Percentiles rank a stretch among this genome's conserved stretches.
Evolutionary conservation across 2,329 filamentous ascomycete genomes (phyloP).

Genomic region (Paracorniculantispora psalliotae): DNA sequence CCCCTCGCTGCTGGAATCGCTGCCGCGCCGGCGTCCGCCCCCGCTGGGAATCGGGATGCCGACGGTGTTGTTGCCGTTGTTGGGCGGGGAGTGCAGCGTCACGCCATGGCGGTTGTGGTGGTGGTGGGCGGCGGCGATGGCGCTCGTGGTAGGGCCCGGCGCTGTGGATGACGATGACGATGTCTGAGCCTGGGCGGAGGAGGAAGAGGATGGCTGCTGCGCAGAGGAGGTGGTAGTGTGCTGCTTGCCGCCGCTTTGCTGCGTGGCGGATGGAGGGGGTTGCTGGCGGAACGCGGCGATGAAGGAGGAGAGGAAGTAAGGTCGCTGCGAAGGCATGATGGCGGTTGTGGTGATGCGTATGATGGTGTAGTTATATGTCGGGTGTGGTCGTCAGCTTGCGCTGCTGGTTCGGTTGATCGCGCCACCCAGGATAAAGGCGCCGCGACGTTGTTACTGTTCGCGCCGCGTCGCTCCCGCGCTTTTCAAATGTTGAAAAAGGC

Average conservation of each 20-base stretch:
- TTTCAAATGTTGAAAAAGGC: too few species aligned
- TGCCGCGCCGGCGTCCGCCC: slow-evolving; percentile 53
- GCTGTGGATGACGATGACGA: not conserved
- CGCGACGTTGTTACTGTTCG: too few species aligned
- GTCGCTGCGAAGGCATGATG: slow-evolving; percentile 48
- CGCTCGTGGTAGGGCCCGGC: slow-evolving; percentile 1
- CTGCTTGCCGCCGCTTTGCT: slow-evolving; percentile 29
- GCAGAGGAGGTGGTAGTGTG: slow-evolving; percentile 17
- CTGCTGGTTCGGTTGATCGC: not conserved
- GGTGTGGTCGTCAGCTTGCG: not conserved
- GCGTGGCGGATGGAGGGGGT: slow-evolving; percentile 30
- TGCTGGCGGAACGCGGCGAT: slow-evolving; percentile 51
- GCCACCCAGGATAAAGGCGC: too few species aligned
- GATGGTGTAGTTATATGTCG: slow-evolving; percentile 1
- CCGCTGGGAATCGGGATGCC: slow-evolving; percentile 36
- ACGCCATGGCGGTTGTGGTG: slow-evolving; percentile 16
- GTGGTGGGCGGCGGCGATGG: slow-evolving; percentile 1
- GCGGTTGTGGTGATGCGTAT: not conserved
- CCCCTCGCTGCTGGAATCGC: slow-evolving; percentile 70
- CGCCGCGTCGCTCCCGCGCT: too few species aligned
- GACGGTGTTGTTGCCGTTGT: slow-evolving; percentile 20
- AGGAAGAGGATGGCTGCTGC: too few species aligned
- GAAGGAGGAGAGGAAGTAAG: slow-evolving; percentile 53
- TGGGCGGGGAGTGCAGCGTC: slow-evolving; percentile 23
- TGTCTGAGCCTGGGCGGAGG: slow-evolving; percentile 11